These are phyloP conservation scores for Neoboletus magnificus DNA, from an alignment of 768 basidiomycete genomes.

Conservation along the genomic window DNA sequence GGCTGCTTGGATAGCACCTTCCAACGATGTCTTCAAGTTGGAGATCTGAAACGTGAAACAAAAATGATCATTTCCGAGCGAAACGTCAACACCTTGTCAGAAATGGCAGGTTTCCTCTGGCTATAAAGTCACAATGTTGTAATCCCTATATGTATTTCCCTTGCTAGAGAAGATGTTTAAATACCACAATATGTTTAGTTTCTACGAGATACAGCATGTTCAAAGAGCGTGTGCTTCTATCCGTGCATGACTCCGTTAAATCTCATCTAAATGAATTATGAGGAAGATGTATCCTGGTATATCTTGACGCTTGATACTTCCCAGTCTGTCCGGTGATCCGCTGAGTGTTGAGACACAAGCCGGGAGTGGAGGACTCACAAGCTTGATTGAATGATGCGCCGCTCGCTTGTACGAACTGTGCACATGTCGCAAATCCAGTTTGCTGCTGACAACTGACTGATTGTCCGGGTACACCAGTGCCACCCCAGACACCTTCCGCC, in stretches of 20 bases:
- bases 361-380: slow-evolving; percentile 50
- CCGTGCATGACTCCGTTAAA: slow-evolving; percentile 5
- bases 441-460: slow-evolving; percentile 78
- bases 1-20: slow-evolving; percentile 24
- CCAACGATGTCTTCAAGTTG: neutral
- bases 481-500: slow-evolving; percentile 79
- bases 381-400: slow-evolving; percentile 73
- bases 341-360: slow-evolving; percentile 3
- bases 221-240: slow-evolving; percentile 10
- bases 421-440: slow-evolving; percentile 81
- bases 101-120: neutral
- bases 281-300: slow-evolving; percentile 47
- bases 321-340: slow-evolving; percentile 55
- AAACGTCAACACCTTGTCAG: neutral
- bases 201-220: slow-evolving; percentile 21
- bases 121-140: neutral
- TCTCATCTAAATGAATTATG: slow-evolving; percentile 8
- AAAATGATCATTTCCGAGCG: neutral
- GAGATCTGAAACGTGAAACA: neutral
- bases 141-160: neutral
- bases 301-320: slow-evolving; percentile 74
- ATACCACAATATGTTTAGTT: slow-evolving; percentile 19
- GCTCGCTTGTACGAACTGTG: slow-evolving; percentile 68
- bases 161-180: neutral
- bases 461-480: slow-evolving; percentile 77